These are phyloP conservation scores for Plectosphaerella sp. DNA, from an alignment of 2,329 filamentous ascomycete genomes.

Conservation along the genomic window DNA sequence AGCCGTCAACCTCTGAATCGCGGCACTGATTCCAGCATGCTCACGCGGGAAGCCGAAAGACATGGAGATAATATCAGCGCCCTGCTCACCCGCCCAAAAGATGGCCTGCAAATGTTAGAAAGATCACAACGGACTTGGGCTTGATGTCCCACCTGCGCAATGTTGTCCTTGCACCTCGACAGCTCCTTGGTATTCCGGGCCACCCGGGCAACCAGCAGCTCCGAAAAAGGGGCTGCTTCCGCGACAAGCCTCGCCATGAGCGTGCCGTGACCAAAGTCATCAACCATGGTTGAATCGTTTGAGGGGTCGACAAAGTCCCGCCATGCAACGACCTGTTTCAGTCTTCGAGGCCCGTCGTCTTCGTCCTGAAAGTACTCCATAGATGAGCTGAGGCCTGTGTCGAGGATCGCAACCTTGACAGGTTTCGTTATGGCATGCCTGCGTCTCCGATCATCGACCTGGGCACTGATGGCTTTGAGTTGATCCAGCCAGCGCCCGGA, in stretches of 20 bases:
- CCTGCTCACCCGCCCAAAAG: constrained; percentile 10
- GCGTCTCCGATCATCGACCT: background rate
- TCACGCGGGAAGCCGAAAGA: constrained; percentile 15
- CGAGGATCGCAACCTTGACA: background rate
- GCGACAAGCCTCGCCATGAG: constrained; percentile 1
- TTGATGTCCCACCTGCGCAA: background rate
- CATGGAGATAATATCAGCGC: constrained; percentile 21
- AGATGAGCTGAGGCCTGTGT: background rate
- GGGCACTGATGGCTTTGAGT: background rate
- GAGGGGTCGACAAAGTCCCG: background rate
- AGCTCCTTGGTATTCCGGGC: background rate
- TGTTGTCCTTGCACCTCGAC: background rate
- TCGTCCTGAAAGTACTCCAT: background rate
- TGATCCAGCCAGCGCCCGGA: background rate
- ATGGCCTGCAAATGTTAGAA: constrained; percentile 14
- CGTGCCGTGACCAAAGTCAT: constrained; percentile 1
- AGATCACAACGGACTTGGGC: background rate
- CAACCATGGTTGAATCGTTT: background rate
- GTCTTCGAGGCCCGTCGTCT: background rate
- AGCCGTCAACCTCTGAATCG: background rate
- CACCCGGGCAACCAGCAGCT: constrained; percentile 1
- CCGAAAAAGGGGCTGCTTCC: background rate
- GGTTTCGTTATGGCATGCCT: background rate
- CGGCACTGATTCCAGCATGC: constrained; percentile 2
- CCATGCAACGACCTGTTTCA: background rate